These are phyloP conservation scores for Neofusicoccum cordaticola DNA, from an alignment of 2,329 filamentous ascomycete species.

Conservation along the genomic window DNA sequence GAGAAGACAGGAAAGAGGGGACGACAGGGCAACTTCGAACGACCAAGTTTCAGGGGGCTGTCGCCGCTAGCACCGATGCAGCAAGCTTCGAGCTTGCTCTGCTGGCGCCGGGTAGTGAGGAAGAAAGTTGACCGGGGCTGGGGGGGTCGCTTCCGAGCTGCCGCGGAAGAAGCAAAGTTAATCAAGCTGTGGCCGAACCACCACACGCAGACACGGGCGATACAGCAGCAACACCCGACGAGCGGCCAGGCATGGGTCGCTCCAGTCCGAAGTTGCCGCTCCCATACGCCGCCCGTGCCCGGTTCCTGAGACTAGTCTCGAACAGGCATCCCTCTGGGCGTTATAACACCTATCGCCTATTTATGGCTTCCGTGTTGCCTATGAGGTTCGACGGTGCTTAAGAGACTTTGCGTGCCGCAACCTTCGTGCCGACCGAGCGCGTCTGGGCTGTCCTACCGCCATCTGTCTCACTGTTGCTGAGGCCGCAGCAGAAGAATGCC, in stretches of 20 bases:
- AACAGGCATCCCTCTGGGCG: not conserved
- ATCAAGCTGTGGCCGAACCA: not conserved
- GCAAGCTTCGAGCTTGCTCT: not conserved
- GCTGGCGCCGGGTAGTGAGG: not conserved
- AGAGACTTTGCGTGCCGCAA: not conserved
- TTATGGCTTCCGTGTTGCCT: not conserved
- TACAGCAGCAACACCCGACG: not conserved
- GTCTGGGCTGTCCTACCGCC: not conserved
- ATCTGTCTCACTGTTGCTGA: not conserved
- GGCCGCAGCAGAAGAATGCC: not conserved
- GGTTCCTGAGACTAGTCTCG: not conserved
- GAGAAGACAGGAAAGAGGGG: not conserved
- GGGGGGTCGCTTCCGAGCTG: not conserved
- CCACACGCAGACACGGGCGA: not conserved
- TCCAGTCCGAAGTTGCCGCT: not conserved
- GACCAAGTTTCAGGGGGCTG: not conserved
- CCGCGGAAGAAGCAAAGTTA: conserved; percentile 14
- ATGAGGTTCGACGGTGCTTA: not conserved
- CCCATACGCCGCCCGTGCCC: not conserved
- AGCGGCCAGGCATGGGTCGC: not conserved
- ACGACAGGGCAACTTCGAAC: not conserved
- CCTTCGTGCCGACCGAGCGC: not conserved
- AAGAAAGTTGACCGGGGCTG: not conserved
- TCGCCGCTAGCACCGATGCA: not conserved
- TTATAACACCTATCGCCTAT: not conserved